Evolutionary conservation across 129 eudicot species (phyloP), one percentile per base, ranked within the genome.

Genomic region (Flaveria sonorensis): DNA sequence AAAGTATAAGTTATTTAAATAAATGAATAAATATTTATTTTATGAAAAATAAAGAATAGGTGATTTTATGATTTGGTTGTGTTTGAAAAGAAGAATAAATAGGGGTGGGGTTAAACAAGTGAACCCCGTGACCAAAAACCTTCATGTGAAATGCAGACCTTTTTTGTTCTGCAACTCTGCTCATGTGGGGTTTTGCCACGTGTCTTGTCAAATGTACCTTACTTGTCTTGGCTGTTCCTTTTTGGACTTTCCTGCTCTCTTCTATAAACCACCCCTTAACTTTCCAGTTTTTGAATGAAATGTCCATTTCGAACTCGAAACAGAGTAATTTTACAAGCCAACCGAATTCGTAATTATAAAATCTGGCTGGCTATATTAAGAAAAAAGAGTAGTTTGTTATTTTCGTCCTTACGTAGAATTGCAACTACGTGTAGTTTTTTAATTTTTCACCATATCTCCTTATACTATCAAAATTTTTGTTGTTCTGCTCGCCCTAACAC

Each of bases 141-240:
- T 70, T 47, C 77, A 71, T 70, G 82, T 70, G 77, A 60, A 78
- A 78, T 51, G 21, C 57, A 15, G 57, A 21, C 57, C 21, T 51
- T 51, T 55, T 55, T 55, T 55, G 61, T 55, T 55, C 61, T 55
- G 26, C 61, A 68, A 74, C 43, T 75, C 63, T 74, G 51, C 63
- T 55, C 52, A 45, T 66, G 80, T 74, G 80, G 84, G 76, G 80
- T 74, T 81, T 28, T 28, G 80, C 84, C 84, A 81, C 80, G 84
- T 81, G 75, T 74, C 71, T 1, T 74, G 52, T 21, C 69, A 64
- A 65, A 48, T 63, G 18, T 71, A 60, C 67, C 72, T 18, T 70
- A 47, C 77, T n/a, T 55, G 18, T 16, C 19, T 67, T 40, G 20
- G 63, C 78, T 79, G 15, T 72, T 64, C 40, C n/a, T 63, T 64